phyloP scores from a whole-genome alignment of 805 yeast genomes.

The Candida sithepensis region DNA sequence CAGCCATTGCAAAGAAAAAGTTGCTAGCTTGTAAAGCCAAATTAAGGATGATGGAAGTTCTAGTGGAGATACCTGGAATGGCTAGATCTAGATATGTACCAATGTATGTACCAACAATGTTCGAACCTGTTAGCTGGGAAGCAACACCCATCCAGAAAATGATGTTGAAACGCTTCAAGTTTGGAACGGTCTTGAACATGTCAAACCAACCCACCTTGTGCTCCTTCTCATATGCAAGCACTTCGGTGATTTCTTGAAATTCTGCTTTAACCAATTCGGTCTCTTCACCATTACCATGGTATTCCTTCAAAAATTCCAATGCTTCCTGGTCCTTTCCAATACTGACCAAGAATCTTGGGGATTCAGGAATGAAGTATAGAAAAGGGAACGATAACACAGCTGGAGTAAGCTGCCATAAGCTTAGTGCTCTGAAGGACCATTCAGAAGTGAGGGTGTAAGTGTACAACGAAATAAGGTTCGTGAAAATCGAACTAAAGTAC shows the following conservation, averaged over 20 bases:
- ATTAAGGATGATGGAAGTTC: conserved; percentile 28
- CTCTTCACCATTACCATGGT: conserved; percentile 22
- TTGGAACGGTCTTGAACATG: conserved; percentile 19
- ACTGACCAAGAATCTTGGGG: conserved; percentile 31
- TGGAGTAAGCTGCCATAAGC: conserved; percentile 27
- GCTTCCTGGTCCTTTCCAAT: conserved; percentile 28
- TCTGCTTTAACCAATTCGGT: conserved; percentile 18
- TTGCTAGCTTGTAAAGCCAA: conserved; percentile 19
- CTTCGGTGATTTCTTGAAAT: conserved; percentile 23
- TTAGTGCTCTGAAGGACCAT: conserved; percentile 33
- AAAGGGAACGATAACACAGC: conserved; percentile 20
- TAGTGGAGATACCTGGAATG: conserved; percentile 24
- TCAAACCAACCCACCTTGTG: conserved; percentile 23
- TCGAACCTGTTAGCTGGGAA: conserved; percentile 26
- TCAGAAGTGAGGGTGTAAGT: conserved; percentile 20
- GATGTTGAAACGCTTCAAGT: conserved; percentile 25
- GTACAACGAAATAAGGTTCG: conserved; percentile 29
- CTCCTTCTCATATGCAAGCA: conserved; percentile 19
- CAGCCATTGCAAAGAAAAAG: conserved; percentile 23
- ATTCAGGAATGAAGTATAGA: conserved; percentile 28
- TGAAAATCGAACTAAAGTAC: conserved; percentile 28
- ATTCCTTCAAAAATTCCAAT: conserved; percentile 19
- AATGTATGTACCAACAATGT: conserved; percentile 28
- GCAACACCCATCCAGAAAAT: conserved; percentile 27
- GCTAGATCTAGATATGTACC: conserved; percentile 32